Conservation (phyloP, 2,329 filamentous ascomycete species). For the Xylariaceae sp. region DNA sequence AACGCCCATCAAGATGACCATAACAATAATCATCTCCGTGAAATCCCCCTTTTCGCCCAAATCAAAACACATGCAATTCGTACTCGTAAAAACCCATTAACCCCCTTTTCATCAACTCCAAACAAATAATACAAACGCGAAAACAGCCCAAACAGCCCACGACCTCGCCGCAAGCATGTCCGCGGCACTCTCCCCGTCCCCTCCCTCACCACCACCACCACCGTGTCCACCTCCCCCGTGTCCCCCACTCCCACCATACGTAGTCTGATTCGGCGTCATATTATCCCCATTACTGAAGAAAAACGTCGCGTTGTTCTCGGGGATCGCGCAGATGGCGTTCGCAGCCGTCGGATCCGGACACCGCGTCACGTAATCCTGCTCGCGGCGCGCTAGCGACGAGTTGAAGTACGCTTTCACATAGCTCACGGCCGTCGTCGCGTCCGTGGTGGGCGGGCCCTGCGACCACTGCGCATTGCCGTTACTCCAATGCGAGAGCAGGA, state of each 20-base stretch:
- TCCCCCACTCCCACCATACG: conserved; percentile 24
- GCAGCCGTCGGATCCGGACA: conserved; percentile 37
- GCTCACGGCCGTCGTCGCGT: conserved; percentile 58
- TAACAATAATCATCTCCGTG: too few relatives aligned
- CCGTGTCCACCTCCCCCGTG: neutral
- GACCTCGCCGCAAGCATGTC: conserved; percentile 2
- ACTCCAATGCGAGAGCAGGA: conserved; percentile 73
- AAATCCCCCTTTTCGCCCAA: too few relatives aligned
- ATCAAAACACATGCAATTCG: too few relatives aligned
- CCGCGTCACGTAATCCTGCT: conserved; percentile 36
- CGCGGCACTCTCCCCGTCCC: conserved; percentile 3
- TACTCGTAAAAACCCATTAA: too few relatives aligned
- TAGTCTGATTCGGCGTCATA: conserved; percentile 45
- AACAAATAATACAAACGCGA: conserved; percentile 9
- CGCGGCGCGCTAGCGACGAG: conserved; percentile 46
- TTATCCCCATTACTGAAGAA: conserved; percentile 48
- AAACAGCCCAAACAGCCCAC: conserved; percentile 12
- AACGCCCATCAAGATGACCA: conserved; percentile 4
- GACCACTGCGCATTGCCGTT: conserved; percentile 70
- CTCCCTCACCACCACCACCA: neutral
- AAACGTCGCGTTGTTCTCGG: conserved; percentile 40
- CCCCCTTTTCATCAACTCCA: neutral
- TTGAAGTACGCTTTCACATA: conserved; percentile 81
- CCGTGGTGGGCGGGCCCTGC: conserved; percentile 58
- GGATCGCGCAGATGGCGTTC: conserved; percentile 46